Conservation (phyloP, 306 rosid species). For the Vigna hirtella region DNA sequence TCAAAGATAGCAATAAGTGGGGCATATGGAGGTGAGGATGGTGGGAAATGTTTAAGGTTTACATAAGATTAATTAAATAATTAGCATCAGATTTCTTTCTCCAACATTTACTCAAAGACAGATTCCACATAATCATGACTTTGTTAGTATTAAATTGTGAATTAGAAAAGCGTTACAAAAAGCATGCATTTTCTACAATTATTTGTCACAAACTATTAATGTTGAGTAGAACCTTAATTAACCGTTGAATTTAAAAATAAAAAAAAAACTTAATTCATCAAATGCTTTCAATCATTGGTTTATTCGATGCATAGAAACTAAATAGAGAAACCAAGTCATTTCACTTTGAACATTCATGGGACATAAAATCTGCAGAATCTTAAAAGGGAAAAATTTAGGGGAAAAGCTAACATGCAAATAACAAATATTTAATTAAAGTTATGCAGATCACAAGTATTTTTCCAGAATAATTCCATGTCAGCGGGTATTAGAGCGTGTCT, state of each 20-base stretch:
- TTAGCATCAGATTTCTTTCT: conserved; percentile 31
- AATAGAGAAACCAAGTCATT: conserved; percentile 44
- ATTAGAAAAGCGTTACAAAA: conserved; percentile 36
- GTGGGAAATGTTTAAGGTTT: conserved; percentile 38
- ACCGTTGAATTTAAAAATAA: conserved; percentile 2
- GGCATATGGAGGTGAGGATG: conserved; percentile 38
- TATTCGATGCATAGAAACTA: conserved; percentile 37
- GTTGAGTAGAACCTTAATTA: conserved; percentile 49
- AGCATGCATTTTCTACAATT: conserved; percentile 43
- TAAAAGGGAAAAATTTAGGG: conserved; percentile 53
- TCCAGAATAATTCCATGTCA: conserved; percentile 11
- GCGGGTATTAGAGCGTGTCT: conserved; percentile 5
- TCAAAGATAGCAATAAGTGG: conserved; percentile 36
- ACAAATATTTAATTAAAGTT: conserved; percentile 39
- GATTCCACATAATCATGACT: conserved; percentile 58
- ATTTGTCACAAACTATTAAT: conserved; percentile 43
- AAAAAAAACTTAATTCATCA: conserved; percentile 39
- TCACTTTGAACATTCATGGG: conserved; percentile 59
- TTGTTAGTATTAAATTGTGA: conserved; percentile 39
- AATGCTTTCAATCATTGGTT: conserved; percentile 50
- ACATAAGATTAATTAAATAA: conserved; percentile 37
- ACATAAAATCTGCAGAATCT: conserved; percentile 79
- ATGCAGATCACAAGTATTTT: conserved; percentile 40
- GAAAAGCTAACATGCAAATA: conserved; percentile 45
- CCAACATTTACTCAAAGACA: conserved; percentile 50